A percentile compares a stretch with the other conserved stretches of the same genome.
Evolutionary conservation across 1,139 yeast genomes (phyloP).

Genomic region (Kodamaea anthophila): DNA sequence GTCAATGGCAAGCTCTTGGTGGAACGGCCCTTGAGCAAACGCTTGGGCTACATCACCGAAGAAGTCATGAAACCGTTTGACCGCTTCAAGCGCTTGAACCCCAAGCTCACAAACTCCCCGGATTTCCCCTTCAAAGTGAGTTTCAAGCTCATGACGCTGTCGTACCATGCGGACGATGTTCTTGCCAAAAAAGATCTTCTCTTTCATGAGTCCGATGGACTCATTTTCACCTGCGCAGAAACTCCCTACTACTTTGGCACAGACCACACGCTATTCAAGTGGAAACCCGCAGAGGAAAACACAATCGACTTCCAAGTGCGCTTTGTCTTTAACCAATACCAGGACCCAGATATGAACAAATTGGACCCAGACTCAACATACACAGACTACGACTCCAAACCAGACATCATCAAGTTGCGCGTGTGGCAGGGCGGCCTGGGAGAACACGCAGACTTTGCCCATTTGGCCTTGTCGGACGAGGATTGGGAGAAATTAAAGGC

Average conservation of each 20-base stretch:
- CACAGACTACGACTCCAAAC: conserved; percentile 75
- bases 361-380: conserved; percentile 71
- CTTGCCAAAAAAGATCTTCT: conserved; percentile 65
- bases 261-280: conserved; percentile 73
- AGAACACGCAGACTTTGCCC: conserved; percentile 62
- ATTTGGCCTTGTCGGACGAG: conserved; percentile 53
- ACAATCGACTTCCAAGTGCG: conserved; percentile 81
- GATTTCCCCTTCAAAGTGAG: conserved; percentile 80
- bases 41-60: conserved; percentile 84
- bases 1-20: conserved; percentile 69
- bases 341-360: conserved; percentile 66
- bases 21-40: conserved; percentile 64
- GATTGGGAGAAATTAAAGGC: conserved; percentile 79
- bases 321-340: conserved; percentile 57
- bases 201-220: conserved; percentile 89
- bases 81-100: conserved; percentile 58
- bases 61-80: conserved; percentile 78
- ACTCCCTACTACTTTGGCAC: conserved; percentile 88
- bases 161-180: conserved; percentile 76
- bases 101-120: conserved; percentile 61
- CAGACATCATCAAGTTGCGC: conserved; percentile 51
- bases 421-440: conserved; percentile 73
- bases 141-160: conserved; percentile 80
- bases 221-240: conserved; percentile 86
- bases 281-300: conserved; percentile 97